Conservation (phyloP, 257 asterid genomes). For the Solanum lycopersicoides region DNA sequence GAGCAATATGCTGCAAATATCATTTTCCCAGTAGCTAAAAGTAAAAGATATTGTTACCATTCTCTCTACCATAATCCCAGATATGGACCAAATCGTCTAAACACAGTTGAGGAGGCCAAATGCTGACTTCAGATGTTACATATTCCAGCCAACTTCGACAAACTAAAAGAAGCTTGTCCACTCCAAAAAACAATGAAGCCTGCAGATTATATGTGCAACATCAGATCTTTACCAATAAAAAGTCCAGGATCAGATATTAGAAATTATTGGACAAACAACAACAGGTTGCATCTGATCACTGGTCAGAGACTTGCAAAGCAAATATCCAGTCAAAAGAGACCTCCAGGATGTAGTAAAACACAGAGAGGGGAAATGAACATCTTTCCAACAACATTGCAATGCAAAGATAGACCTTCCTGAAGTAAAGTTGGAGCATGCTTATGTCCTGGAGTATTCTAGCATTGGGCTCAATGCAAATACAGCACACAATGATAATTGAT, state of each 20-base stretch:
- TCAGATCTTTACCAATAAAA: not conserved
- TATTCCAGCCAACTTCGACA: conserved; percentile 61
- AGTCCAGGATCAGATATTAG: not conserved
- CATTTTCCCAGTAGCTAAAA: not conserved
- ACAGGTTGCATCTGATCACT: not conserved
- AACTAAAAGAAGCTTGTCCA: conserved; percentile 49
- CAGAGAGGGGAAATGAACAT: not conserved
- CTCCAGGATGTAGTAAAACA: not conserved
- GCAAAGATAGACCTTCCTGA: not conserved
- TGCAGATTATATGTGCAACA: conserved; percentile 15
- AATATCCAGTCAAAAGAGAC: not conserved
- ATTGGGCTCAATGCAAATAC: not conserved
- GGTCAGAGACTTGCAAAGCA: not conserved
- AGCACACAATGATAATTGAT: not conserved
- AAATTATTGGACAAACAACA: not conserved
- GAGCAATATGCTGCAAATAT: not conserved
- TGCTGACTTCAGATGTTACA: conserved; percentile 29
- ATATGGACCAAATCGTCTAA: conserved; percentile 42
- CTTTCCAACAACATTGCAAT: not conserved
- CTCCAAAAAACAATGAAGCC: conserved; percentile 88
- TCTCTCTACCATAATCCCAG: conserved; percentile 64
- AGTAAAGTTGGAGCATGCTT: not conserved
- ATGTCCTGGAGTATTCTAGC: not conserved
- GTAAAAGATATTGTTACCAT: conserved; percentile 35
- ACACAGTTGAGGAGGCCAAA: conserved; percentile 29